Evolutionary conservation across 306 rosid genomes (phyloP), one percentile per base, ranked within the genome.

Genomic region (Quercus variabilis): DNA sequence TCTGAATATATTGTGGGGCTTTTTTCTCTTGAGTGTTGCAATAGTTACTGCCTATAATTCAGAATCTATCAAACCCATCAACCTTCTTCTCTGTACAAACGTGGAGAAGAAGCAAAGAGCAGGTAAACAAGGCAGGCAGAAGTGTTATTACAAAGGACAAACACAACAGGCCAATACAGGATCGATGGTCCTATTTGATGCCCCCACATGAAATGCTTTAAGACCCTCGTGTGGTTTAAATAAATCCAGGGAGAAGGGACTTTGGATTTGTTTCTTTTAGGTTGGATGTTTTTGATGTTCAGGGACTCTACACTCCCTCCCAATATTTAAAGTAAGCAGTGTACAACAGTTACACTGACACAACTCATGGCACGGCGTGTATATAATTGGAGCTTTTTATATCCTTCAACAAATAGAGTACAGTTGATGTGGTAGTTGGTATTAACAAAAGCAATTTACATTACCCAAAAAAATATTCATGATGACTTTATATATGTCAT

Each of bases 1-100:
- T 81, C 86, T 83, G 84, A 81, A 63, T 15, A 60, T 59, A 33
- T 72, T 80, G 82, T 71, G 26, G 33, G 69, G 19, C 8, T 13
- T 3, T 31, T 63, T 85, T 62, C 80, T 75, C 78, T 69, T 69
- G 82, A 85, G 57, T 77, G 82, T 69, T 84, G 85, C 74, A 79
- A 81, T 71, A 78, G 82, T 79, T 76, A 71, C 17, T 49, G 17
- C 54, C 4, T 49, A 49, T 70, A 82, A 76, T 64, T 88, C 85
- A 90, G 89, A 91, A 90, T 87, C 88, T 86, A 90, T 86, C 86
- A 89, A 85, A 78, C 86, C 83, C 91, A 85, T 86, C 91, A 88
- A 87, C 88, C 96, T 88, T 80, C 75, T 79, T 76, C 86, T 80
- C 88, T 86, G 89, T 83, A 30, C 79, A 90, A 90, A 87, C 93